Evolutionary conservation across 1,139 yeast genomes (phyloP).

Genomic region (Diutina scorzettiae): DNA sequence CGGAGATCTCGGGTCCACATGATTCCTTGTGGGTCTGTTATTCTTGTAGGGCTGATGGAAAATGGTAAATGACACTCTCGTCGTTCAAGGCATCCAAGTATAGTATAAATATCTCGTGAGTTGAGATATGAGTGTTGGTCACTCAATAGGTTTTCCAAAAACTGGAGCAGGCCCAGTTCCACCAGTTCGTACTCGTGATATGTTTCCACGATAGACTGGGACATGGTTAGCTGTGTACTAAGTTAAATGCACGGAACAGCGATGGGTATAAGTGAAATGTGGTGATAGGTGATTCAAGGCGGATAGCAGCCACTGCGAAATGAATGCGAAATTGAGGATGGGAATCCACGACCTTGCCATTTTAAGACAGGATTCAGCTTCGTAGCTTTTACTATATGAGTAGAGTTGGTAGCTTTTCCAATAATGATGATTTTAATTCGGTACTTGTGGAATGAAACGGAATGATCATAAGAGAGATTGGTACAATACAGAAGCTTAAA

Average conservation of each 20-base stretch:
- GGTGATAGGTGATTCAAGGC: not conserved
- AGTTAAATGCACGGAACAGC: too few species aligned
- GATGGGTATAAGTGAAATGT: too few species aligned
- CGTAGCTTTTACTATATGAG: too few species aligned
- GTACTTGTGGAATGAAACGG: too few species aligned
- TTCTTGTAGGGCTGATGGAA: not conserved
- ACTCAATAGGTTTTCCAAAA: constrained; percentile 1
- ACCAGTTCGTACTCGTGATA: constrained; percentile 6
- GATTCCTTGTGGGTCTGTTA: constrained; percentile 23
- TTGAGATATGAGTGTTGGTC: constrained; percentile 3
- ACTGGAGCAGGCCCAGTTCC: constrained; percentile 6
- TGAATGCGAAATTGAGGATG: not conserved
- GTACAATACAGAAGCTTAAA: too few species aligned
- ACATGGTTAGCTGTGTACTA: not conserved
- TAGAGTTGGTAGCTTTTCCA: too few species aligned
- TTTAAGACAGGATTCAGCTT: too few species aligned
- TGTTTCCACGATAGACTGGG: constrained; percentile 3
- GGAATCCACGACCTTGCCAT: too few species aligned
- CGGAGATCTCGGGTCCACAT: constrained; percentile 23
- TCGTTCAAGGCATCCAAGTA: constrained; percentile 2
- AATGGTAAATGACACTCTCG: constrained; percentile 2
- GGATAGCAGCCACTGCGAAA: not conserved
- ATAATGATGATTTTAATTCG: too few species aligned
- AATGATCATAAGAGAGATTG: too few species aligned
- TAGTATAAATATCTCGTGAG: constrained; percentile 1